Evolutionary conservation across 2,329 filamentous ascomycete genomes (phyloP).

Genomic region (Trichoderma semiorbis): DNA sequence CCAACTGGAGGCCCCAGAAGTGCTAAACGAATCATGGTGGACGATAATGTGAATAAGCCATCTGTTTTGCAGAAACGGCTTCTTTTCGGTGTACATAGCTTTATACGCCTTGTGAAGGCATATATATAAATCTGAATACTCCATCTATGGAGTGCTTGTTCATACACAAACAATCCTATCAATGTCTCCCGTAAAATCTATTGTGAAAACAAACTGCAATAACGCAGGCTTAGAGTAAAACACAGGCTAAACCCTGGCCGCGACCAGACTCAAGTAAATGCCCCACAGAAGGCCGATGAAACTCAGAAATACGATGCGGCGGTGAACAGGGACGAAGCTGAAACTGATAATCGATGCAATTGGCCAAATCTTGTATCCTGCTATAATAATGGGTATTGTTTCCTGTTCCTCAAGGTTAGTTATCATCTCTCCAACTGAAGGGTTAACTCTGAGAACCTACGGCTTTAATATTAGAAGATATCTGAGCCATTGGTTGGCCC

Average conservation of each 20-base stretch:
- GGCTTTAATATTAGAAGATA: conserved; percentile 38
- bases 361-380: conserved; percentile 52
- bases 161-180: background rate
- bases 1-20: conserved; percentile 21
- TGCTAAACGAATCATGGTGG: conserved; percentile 17
- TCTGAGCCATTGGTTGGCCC: conserved; percentile 35
- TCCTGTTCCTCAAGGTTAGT: conserved; percentile 29
- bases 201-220: background rate
- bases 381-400: conserved; percentile 47
- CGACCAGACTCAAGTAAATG: conserved; percentile 49
- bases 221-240: background rate
- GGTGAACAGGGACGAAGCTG: conserved; percentile 46
- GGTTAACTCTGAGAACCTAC: conserved; percentile 23
- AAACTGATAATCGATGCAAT: conserved; percentile 51
- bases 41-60: background rate
- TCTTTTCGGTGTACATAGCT: conserved; percentile 6
- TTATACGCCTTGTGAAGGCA: background rate
- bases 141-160: background rate
- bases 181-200: background rate
- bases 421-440: background rate
- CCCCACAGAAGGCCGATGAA: conserved; percentile 49
- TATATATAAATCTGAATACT: conserved; percentile 2
- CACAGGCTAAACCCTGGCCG: conserved; percentile 35
- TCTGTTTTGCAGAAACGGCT: background rate
- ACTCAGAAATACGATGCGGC: conserved; percentile 48